phyloP scores from a whole-genome alignment of 345 rosid genomes.

The Eucalyptus viminalis region DNA sequence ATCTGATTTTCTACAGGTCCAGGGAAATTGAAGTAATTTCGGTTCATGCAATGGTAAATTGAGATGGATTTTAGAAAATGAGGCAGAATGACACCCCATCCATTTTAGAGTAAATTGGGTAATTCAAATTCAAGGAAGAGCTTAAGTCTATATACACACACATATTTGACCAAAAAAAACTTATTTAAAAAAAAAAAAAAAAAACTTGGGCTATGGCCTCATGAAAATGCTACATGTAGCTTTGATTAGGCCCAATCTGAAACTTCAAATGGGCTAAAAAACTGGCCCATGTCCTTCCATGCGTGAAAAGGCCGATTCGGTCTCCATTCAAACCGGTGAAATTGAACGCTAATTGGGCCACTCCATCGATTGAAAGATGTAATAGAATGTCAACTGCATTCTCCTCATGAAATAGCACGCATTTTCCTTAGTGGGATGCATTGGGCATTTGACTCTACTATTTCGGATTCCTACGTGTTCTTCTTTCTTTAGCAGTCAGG shows the following conservation, averaged over 20 bases:
- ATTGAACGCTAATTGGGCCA: neutral
- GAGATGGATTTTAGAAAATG: neutral
- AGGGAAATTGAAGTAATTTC: neutral
- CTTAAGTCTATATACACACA: neutral
- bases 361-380: neutral
- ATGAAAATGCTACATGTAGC: neutral
- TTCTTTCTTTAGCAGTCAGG: neutral
- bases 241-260: neutral
- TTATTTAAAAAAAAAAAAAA: neutral
- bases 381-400: neutral
- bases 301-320: neutral
- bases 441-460: neutral
- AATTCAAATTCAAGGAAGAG: neutral
- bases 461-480: neutral
- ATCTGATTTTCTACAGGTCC: rapidly evolving
- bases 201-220: neutral
- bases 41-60: neutral
- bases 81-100: neutral
- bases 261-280: neutral
- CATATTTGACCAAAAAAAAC: too few species aligned
- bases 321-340: neutral
- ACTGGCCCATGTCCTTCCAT: neutral
- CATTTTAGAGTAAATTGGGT: neutral
- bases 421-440: neutral
- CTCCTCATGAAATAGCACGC: neutral